Base-by-base conservation (phyloP, 2,329 filamentous ascomycete genomes). In the Phaeosphaeriaceae sp. region DNA sequence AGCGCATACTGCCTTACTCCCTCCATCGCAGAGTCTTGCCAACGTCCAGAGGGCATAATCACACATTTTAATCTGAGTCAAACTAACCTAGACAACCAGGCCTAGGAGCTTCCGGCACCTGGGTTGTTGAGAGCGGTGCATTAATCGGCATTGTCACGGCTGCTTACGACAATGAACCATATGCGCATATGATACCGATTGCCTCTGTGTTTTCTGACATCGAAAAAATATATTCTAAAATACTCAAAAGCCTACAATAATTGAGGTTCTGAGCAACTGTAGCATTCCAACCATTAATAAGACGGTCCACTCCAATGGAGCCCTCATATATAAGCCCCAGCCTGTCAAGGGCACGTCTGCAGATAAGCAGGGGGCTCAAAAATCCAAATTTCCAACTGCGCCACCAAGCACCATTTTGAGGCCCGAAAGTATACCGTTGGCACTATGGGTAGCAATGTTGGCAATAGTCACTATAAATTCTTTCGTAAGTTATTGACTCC, bases 171-270 rank as follows among this genome's bases (percentile, higher is more conserved):
- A 13, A 42, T 23, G 46, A 49, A 23, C 42, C 45, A 11, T 55
- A 52, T 29, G 42, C 45, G 4, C 52, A 55, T 26, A 55, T 55
- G 48, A 33, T 55, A 12, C 48, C 52, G 1, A 52, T 55, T 11
- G 12, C 37, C 2, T 29, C 45, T 26, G 36, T 56, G 6, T 42
- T 55, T 28, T 21, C 30, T 5, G 38, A 40, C 16, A 55, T 52
- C 9, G 36, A 34, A 30, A 13, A 21, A 5, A 12, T 42, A 3
- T 42, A 16, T 15, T n/a, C 40, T 11, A 23, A 33, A 26, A 18
- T 6, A 13, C 21, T 39, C 3, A 23, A 23, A n/a, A 4, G 4
- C 4, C 30, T 33, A 6, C 13, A 13, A n/a, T 12, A 13, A 33
- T 26, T 11, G 6, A 33, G 30, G 4, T 15, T 2, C n/a, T 15